These are phyloP conservation scores for Escallonia herrerae DNA, from an alignment of 129 eudicot genomes.

Conservation along the genomic window DNA sequence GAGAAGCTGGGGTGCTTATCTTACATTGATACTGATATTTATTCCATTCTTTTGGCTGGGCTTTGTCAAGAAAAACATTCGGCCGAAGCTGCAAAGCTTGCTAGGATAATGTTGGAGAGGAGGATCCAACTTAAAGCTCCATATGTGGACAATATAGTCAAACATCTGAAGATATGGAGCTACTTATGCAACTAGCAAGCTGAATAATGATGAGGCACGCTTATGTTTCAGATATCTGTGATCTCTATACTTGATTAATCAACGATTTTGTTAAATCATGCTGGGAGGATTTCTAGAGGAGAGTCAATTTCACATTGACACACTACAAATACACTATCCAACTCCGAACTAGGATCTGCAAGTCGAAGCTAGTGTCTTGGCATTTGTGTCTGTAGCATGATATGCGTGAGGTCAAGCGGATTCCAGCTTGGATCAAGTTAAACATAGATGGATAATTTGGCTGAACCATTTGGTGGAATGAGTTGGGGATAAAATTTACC, in stretches of 20 bases:
- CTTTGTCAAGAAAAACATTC: constrained; percentile 34
- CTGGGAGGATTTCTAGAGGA: background rate
- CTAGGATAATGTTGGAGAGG: constrained; percentile 39
- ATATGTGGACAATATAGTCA: constrained; percentile 28
- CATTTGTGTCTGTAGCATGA: background rate
- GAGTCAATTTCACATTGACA: background rate
- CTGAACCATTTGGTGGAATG: background rate
- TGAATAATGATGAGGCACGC: constrained; percentile 1
- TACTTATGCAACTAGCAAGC: constrained; percentile 23
- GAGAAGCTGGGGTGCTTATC: constrained; percentile 37
- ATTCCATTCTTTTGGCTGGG: constrained; percentile 46
- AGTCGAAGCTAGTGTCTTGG: background rate
- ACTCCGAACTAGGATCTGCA: background rate
- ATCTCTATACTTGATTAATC: background rate
- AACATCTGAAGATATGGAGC: constrained; percentile 35
- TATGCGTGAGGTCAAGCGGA: background rate
- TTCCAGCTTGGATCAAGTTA: background rate
- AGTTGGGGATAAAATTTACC: background rate
- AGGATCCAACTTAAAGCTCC: constrained; percentile 37
- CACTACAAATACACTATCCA: background rate
- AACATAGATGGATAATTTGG: background rate
- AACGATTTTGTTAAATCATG: background rate
- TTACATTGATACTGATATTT: constrained; percentile 55
- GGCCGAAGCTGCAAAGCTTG: constrained; percentile 63
- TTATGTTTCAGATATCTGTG: background rate